These are phyloP conservation scores for Cyclotella sp. DNA, from an alignment of 108 stramenopile species.

Conservation along the genomic window DNA sequence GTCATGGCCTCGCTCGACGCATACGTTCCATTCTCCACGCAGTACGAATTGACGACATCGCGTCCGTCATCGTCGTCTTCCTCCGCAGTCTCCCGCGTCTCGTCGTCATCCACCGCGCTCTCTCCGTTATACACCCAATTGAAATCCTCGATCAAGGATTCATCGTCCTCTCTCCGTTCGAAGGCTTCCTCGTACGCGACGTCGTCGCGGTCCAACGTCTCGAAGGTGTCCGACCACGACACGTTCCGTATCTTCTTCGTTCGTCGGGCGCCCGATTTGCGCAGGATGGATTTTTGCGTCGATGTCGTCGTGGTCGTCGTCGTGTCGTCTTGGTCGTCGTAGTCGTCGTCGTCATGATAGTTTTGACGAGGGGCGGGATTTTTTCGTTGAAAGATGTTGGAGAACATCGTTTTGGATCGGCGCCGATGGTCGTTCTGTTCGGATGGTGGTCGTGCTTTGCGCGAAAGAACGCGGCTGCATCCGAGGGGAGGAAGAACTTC, in stretches of 20 bases:
- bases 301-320: not conserved
- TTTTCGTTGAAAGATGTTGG: not conserved
- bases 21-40: too few relatives aligned
- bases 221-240: conserved; percentile 20
- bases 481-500: too few relatives aligned
- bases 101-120: not conserved
- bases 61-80: too few relatives aligned
- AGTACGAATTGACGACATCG: too few relatives aligned
- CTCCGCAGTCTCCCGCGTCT: not conserved
- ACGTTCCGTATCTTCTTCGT: conserved; percentile 12
- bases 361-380: not conserved
- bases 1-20: too few relatives aligned
- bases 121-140: conserved; percentile 12
- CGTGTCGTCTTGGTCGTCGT: too few relatives aligned
- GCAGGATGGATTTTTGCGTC: conserved; percentile 23
- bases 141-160: not conserved
- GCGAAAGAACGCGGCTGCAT: too few relatives aligned
- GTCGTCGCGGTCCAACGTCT: conserved; percentile 8
- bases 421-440: too few relatives aligned
- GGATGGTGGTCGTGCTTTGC: too few relatives aligned
- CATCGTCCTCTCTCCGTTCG: conserved; percentile 1
- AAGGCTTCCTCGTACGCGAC: not conserved
- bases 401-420: too few relatives aligned
- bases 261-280: not conserved
- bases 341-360: not conserved